Evolutionary conservation across 2,329 filamentous ascomycete genomes (phyloP).

Genomic region (Aspergillus fischeri): DNA sequence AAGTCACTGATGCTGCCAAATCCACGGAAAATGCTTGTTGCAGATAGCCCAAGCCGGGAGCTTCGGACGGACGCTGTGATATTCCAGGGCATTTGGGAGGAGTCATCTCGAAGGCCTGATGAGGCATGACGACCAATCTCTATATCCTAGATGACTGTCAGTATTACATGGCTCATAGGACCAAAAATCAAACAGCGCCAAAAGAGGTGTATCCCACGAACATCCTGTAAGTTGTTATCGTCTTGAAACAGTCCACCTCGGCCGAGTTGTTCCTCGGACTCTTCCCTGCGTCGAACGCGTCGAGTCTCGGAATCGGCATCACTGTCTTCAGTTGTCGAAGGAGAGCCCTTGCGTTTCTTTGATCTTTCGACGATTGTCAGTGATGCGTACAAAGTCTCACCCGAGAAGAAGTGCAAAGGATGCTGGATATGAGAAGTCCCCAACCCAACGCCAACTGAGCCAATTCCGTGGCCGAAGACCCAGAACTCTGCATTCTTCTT

Average conservation of each 20-base stretch:
- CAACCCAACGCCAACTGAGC: slow-evolving; percentile 48
- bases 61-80: slow-evolving; percentile 52
- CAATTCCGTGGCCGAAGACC: slow-evolving; percentile 56
- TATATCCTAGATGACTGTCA: slow-evolving; percentile 40
- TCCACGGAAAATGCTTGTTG: slow-evolving; percentile 26
- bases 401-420: slow-evolving; percentile 58
- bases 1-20: slow-evolving; percentile 35
- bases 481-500: slow-evolving; percentile 62
- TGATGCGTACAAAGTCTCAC: slow-evolving; percentile 49
- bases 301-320: slow-evolving; percentile 23
- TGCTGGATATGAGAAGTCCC: slow-evolving; percentile 39
- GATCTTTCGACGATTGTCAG: slow-evolving; percentile 36
- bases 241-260: slow-evolving; percentile 26
- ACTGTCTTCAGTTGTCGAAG: slow-evolving; percentile 19
- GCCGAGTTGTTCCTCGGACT: slow-evolving; percentile 31
- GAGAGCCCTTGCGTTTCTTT: slow-evolving; percentile 26
- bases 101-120: slow-evolving; percentile 63
- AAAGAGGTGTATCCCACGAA: slow-evolving; percentile 9
- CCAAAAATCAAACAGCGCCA: not conserved
- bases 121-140: slow-evolving; percentile 69
- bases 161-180: not conserved
- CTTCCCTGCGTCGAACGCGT: slow-evolving; percentile 38
- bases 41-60: slow-evolving; percentile 45
- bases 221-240: slow-evolving; percentile 36
- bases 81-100: slow-evolving; percentile 68